These are phyloP conservation scores for Suillus brevipes DNA, from an alignment of 768 basidiomycete genomes.

Conservation along the genomic window DNA sequence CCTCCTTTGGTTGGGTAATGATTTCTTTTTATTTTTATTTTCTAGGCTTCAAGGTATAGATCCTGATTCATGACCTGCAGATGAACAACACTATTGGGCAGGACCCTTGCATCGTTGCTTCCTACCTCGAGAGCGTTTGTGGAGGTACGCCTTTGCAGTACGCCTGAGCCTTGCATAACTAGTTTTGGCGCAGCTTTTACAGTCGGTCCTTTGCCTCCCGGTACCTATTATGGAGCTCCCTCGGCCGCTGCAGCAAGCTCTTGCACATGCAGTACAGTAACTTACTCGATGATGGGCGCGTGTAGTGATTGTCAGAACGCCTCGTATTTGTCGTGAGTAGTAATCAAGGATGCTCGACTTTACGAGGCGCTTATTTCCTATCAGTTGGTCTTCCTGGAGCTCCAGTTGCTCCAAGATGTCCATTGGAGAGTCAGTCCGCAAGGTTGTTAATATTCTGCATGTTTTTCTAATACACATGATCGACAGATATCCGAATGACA, in stretches of 20 bases:
- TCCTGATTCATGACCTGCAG: slow-evolving; percentile 12
- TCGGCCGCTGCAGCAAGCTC: slow-evolving; percentile 23
- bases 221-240: slow-evolving; percentile 34
- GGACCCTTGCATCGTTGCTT: slow-evolving; percentile 46
- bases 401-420: slow-evolving; percentile 45
- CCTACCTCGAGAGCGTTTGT: slow-evolving; percentile 44
- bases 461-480: background rate
- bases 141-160: slow-evolving; percentile 36
- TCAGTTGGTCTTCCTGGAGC: slow-evolving; percentile 53
- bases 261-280: slow-evolving; percentile 58
- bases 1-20: slow-evolving; percentile 29
- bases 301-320: slow-evolving; percentile 57
- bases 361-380: slow-evolving; percentile 1
- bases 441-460: background rate
- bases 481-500: slow-evolving; percentile 42
- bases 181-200: slow-evolving; percentile 33
- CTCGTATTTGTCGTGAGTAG: slow-evolving; percentile 34
- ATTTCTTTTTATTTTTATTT: background rate
- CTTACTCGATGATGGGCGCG: slow-evolving; percentile 56
- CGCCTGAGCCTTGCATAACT: slow-evolving; percentile 8
- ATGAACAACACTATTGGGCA: slow-evolving; percentile 46
- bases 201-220: slow-evolving; percentile 37
- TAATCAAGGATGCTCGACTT: slow-evolving; percentile 6
- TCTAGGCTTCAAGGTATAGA: background rate
- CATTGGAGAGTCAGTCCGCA: slow-evolving; percentile 24